phyloP scores from a whole-genome alignment of 768 basidiomycete species.

The Holtermannia corniformis region DNA sequence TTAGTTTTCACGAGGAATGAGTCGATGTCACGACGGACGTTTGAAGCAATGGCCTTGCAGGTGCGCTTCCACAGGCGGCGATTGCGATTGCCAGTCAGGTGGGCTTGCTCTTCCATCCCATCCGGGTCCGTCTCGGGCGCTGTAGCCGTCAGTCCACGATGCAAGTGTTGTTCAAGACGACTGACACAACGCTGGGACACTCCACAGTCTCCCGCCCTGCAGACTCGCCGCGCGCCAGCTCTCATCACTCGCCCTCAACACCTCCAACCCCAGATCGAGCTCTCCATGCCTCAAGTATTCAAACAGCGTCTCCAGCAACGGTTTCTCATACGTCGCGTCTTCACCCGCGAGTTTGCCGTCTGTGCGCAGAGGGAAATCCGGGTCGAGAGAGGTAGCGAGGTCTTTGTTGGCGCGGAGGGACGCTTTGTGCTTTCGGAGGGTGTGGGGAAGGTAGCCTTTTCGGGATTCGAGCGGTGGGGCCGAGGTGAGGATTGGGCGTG shows the following conservation, averaged over 20 bases:
- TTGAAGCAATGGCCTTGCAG: constrained; percentile 68
- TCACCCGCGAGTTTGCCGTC: constrained; percentile 31
- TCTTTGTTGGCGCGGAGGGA: not conserved
- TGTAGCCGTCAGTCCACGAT: not conserved
- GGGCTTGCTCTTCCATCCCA: no score
- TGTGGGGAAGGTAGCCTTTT: constrained; percentile 34
- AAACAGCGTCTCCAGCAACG: constrained; percentile 65
- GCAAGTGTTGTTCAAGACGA: not conserved
- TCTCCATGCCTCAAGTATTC: constrained; percentile 74
- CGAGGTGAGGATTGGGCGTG: constrained; percentile 19
- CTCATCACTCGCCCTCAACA: constrained; percentile 72
- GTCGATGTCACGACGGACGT: constrained; percentile 51
- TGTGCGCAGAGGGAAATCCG: constrained; percentile 31
- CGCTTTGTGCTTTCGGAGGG: constrained; percentile 20
- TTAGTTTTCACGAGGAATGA: constrained; percentile 1
- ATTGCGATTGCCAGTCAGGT: constrained; percentile 57
- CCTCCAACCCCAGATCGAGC: constrained; percentile 69
- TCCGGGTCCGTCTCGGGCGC: constrained; percentile 9
- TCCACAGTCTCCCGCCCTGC: constrained; percentile 63
- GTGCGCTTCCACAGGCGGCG: constrained; percentile 79
- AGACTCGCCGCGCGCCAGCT: constrained; percentile 89
- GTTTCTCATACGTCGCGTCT: constrained; percentile 67
- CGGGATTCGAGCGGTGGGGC: constrained; percentile 31
- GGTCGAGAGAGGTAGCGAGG: constrained; percentile 21
- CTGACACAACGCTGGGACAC: constrained; percentile 31